A percentile compares a stretch with the other conserved stretches of the same genome.
phyloP scores from a whole-genome alignment of 495 filamentous ascomycete genomes.

The Rostrohypoxylon terebratum region DNA sequence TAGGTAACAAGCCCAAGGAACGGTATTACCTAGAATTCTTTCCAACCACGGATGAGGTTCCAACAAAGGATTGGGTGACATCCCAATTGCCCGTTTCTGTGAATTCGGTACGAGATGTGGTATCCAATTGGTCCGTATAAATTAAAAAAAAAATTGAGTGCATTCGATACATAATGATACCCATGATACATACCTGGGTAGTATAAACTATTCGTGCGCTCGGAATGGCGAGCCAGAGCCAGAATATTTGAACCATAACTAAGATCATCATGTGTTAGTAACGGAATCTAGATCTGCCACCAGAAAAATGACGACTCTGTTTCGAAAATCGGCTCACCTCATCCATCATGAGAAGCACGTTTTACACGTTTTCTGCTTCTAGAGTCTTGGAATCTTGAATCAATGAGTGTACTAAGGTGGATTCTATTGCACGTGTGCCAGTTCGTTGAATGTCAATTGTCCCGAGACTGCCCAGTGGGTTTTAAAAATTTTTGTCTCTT shows the following conservation, averaged over 20 bases:
- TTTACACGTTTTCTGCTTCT: slow-evolving; percentile 34
- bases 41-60: slow-evolving; percentile 38
- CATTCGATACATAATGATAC: not conserved
- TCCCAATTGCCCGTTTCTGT: not conserved
- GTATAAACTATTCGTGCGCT: slow-evolving; percentile 19
- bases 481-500: slow-evolving; percentile 1
- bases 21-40: slow-evolving; percentile 20
- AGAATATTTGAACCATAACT: not conserved
- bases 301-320: slow-evolving; percentile 31
- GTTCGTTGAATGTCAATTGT: slow-evolving; percentile 33
- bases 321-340: slow-evolving; percentile 42
- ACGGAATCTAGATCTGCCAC: slow-evolving; percentile 23
- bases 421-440: slow-evolving; percentile 33
- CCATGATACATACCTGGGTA: slow-evolving; percentile 4
- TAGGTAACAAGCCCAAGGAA: slow-evolving; percentile 37
- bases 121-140: slow-evolving; percentile 3
- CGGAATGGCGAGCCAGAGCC: not conserved
- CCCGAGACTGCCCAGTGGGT: slow-evolving; percentile 24
- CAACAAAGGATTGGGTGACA: slow-evolving; percentile 41
- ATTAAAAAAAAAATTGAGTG: not conserved
- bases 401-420: slow-evolving; percentile 7
- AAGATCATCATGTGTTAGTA: slow-evolving; percentile 9
- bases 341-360: slow-evolving; percentile 49
- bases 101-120: not conserved
- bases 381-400: slow-evolving; percentile 23